Percentiles rank a stretch among this genome's conserved stretches.
These are phyloP conservation scores for Umbelopsis sp. DNA, from an alignment of 371 early-diverging fungal species.

Conservation along the genomic window DNA sequence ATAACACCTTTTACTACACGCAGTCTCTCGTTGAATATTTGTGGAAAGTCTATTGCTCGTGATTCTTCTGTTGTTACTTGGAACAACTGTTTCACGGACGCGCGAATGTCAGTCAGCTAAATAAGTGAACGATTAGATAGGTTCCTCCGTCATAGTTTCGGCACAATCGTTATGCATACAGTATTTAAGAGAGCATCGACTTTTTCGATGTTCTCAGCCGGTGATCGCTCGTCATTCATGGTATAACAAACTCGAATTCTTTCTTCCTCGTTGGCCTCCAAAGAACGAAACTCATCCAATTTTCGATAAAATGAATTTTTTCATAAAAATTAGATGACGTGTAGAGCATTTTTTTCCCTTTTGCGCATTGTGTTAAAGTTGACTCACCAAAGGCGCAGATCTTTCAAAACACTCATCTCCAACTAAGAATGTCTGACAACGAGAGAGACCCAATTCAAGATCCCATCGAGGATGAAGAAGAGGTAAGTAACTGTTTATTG, in stretches of 20 bases:
- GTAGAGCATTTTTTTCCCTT: conserved; percentile 2
- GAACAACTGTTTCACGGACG: conserved; percentile 4
- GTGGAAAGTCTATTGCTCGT: conserved; percentile 8
- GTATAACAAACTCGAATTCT: background rate
- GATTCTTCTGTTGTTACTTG: conserved; percentile 13
- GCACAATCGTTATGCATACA: background rate
- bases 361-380: conserved; percentile 5
- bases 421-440: conserved; percentile 44
- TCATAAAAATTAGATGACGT: conserved; percentile 7
- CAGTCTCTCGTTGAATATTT: conserved; percentile 10
- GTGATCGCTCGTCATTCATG: conserved; percentile 5
- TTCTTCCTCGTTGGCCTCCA: background rate
- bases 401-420: conserved; percentile 6
- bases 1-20: background rate
- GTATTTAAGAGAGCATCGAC: background rate
- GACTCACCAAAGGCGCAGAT: conserved; percentile 16
- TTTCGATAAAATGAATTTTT: background rate
- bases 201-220: background rate
- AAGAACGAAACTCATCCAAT: background rate
- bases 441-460: conserved; percentile 50
- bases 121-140: background rate
- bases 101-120: conserved; percentile 9
- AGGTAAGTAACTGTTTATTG: conserved; percentile 26
- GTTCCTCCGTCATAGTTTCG: background rate
- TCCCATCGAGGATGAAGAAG: conserved; percentile 49